Evolutionary conservation across 495 filamentous ascomycete genomes (phyloP), one percentile per base, ranked within the genome.

Genomic region (Parmelia sp.): DNA sequence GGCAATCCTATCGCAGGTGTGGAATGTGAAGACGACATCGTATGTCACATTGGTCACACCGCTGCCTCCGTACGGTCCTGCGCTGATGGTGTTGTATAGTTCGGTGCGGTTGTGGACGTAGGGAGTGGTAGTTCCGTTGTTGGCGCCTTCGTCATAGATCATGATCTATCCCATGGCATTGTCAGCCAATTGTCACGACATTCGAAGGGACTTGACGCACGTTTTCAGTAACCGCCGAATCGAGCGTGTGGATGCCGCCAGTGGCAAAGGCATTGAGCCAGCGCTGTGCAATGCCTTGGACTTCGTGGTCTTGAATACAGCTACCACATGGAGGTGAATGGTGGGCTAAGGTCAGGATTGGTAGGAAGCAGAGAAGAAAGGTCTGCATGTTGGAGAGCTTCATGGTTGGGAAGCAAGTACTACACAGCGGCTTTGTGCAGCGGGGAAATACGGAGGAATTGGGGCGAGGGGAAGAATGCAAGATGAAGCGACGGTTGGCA

Each of bases 181-280:
- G 51, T 55, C 51, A 55, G 51, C 49, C 6, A 21, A 31, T 31
- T 19, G 12, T 29, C 45, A 7, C 6, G n/a, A 31, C 29, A 3
- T 15, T 3, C 11, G 49, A 31, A 25, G 11, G 19, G 11, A 1
- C 17, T 27, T 61, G 12, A 36, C 58, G 25, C 31, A 66, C 59
- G 7, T 65, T 57, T 35, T 59, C 42, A 29, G 63, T 68, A 27
- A 68, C 63, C 11, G 63, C 59, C 25, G 47, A n/a, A 14, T 45
- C 31, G 35, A 65, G 62, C 29, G 35, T 57, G 37, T 37, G 25
- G 10, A 68, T 37, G 57, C 66, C 66, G 23, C 61, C 62, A 4
- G 62, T 65, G 3, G 66, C 66, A 35, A 68, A 68, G 3, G 66
- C 45, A 35, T 61, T 42, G 44, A 68, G 62, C 66, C 66, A 68